Base-by-base conservation (phyloP, 345 rosid species). In the Aquilaria malaccensis region DNA sequence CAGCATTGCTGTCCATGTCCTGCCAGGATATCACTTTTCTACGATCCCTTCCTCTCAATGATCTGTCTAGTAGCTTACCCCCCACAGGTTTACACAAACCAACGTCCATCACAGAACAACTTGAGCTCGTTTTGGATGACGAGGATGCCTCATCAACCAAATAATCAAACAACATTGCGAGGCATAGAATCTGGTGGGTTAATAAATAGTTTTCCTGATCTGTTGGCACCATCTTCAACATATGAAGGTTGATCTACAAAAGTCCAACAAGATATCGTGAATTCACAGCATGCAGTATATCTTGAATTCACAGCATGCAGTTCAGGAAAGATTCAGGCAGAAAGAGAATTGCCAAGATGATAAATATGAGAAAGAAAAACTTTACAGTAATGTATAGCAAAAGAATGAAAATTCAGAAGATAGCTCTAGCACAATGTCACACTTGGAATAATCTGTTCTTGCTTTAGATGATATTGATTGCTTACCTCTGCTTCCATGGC, bases 11-110 rank as follows among this genome's bases (percentile, higher is more conserved):
- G 52, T 77, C 88, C 74, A 67, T 70, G 67, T 77, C 91, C 75
- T 88, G 90, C 97, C 96, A 88, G 45, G 95, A 86, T 56, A 90
- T 86, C 81, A 94, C 91, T 78, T 81, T 94, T 71, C 96, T 80
- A 9, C 82, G 82, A 74, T 94, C 97, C 76, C 95, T 83, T 52
- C 97, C 97, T 68, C 99, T 79, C 45, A 78, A 83, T 61, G 95
- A 81, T 78, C 99, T 83, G 46, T 81, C 78, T n/a, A 94, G 79
- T 68, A 90, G 87, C 61, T 66, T 80, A 50, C 95, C 95, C 9
- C 63, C 70, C 6, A 83, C 84, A 59, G 96, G 99, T 76, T 83
- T 84, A 55, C 96, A 84, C 78, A 85, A 76, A 22, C 99, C 93
- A 13, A 85, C 83, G 78, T 90, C 96, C 55, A 86, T 71, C 4